Base-by-base conservation (phyloP, 345 rosid genomes). In the Eucalyptus cloeziana region DNA sequence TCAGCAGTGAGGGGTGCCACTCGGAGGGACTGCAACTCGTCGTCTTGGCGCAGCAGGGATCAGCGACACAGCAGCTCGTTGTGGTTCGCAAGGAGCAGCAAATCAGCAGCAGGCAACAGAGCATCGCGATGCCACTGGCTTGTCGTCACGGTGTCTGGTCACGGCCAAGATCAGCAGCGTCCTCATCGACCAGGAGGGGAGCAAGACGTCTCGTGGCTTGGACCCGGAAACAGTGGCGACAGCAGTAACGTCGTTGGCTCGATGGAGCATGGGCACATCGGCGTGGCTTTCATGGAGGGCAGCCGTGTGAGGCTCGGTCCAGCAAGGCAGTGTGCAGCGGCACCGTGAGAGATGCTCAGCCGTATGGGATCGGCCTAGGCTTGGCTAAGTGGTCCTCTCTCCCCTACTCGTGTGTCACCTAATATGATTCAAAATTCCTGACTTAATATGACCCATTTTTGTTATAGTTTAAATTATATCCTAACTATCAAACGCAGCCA, bases 401-500 rank as follows among this genome's bases (percentile, higher is more conserved):
- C 58, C 1, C 56, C 25, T 5, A 4, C 58, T 19, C 58, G 4
- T 21, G 25, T 8, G 58, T 52, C 58, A 0, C 1, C 4, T 1
- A 22, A 56, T 8, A 1, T 22, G 13, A 56, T 56, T 56, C 30
- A 1, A 56, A 56, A 24, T 56, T 24, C 2, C 30, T 24, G 62
- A 25, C 7, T 7, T 7, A 7, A 52, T 21, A 52, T 52, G 10
- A 52, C 24, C 25, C 58, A 52, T 52, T 52, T 24, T 56, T 24
- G 2, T 56, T 1, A 56, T 56, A 56, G 1, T 56, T 25, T 56
- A 22, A 22, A 56, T 56, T 25, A 22, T 56, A 56, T 24, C 62
- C 3, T 4, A 1, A 56, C 13, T 8, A 2, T 2, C 6, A 8
- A 10, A 56, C 0, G 4, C 27, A 4, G 0, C 13, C 30, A 56